phyloP scores from a whole-genome alignment of 179 eudicot species.

The Silene noctiflora region DNA sequence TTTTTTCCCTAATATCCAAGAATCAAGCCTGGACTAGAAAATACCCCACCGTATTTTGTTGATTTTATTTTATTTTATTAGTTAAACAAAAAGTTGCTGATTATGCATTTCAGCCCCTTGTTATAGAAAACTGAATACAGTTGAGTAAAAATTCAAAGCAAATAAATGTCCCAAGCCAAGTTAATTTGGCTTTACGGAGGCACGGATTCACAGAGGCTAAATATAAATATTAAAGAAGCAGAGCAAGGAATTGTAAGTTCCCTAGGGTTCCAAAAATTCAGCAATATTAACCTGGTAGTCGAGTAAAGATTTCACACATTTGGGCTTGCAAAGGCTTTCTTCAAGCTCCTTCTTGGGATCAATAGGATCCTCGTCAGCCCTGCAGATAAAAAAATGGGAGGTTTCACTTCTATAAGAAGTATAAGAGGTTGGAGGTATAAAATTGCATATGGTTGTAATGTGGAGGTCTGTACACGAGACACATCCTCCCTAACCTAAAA shows the following conservation, averaged over 20 bases:
- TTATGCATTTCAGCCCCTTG: too few species aligned
- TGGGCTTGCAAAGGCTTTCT: conserved; percentile 56
- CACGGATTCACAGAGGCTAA: not conserved
- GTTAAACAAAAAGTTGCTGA: too few species aligned
- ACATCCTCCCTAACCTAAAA: not conserved
- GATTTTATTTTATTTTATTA: too few species aligned
- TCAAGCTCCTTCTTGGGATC: conserved; percentile 59
- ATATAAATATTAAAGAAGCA: not conserved
- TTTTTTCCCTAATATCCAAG: too few species aligned
- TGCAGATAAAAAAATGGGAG: conserved; percentile 19
- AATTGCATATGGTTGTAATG: too few species aligned
- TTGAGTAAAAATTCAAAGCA: not conserved
- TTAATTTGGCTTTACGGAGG: not conserved
- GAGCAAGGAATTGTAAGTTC: not conserved
- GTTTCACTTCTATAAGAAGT: not conserved
- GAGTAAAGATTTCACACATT: conserved; percentile 45
- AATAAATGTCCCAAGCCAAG: not conserved
- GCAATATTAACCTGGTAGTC: conserved; percentile 48
- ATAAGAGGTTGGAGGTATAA: too few species aligned
- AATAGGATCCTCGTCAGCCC: conserved; percentile 64
- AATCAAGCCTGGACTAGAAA: too few species aligned
- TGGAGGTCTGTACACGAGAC: too few species aligned
- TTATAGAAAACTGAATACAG: too few species aligned
- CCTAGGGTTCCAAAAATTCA: conserved; percentile 5
- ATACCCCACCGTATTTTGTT: too few species aligned